These are phyloP conservation scores for Pyracantha coccinea DNA, from an alignment of 331 rosid genomes.

Conservation along the genomic window DNA sequence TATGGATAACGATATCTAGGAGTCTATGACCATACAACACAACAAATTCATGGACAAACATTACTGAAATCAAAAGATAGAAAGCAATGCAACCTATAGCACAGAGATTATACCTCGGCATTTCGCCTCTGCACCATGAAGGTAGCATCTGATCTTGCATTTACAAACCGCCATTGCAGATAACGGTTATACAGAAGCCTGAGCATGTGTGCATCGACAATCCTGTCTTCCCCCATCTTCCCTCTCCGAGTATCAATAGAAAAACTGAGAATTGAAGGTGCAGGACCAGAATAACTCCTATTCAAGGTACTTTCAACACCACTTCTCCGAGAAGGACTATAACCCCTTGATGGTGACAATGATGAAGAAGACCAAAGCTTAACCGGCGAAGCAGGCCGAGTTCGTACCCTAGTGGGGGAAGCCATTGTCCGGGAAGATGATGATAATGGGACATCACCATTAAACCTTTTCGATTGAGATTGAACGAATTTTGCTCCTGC, in stretches of 20 bases:
- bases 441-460: slow-evolving; percentile 46
- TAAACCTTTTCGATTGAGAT: slow-evolving; percentile 56
- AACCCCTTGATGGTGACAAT: slow-evolving; percentile 74
- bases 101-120: slow-evolving; percentile 69
- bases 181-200: slow-evolving; percentile 86
- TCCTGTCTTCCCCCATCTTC: slow-evolving; percentile 92
- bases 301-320: slow-evolving; percentile 44
- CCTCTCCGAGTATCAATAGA: slow-evolving; percentile 88
- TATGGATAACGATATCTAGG: neutral
- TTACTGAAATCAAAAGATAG: neutral
- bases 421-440: slow-evolving; percentile 65
- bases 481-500: slow-evolving; percentile 38
- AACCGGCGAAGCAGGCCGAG: slow-evolving; percentile 78
- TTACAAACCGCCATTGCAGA: slow-evolving; percentile 93
- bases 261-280: slow-evolving; percentile 91
- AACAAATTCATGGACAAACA: neutral
- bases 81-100: neutral
- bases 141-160: slow-evolving; percentile 95
- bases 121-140: slow-evolving; percentile 76
- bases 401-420: slow-evolving; percentile 69
- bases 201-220: slow-evolving; percentile 82
- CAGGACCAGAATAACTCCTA: slow-evolving; percentile 33
- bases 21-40: neutral
- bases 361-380: slow-evolving; percentile 69
- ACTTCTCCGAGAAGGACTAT: slow-evolving; percentile 84